Conservation (phyloP, 768 basidiomycete genomes). For the Rhizopogon vinicolor region DNA sequence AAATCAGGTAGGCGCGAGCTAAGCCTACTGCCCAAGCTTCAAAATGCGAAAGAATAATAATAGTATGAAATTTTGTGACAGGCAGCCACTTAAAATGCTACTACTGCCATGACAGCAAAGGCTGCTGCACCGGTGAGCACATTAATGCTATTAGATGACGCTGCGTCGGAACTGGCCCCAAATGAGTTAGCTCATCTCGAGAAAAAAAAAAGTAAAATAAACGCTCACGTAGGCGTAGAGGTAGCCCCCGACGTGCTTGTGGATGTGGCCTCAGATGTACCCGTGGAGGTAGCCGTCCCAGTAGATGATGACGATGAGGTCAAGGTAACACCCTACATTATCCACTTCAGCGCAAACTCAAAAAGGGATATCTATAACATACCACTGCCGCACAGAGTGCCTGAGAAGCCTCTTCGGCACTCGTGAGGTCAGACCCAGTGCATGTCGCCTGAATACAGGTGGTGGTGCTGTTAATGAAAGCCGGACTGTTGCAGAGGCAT, state of each 20-base stretch:
- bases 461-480: slow-evolving; percentile 43
- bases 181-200: no score
- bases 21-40: neutral
- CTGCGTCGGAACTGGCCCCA: neutral
- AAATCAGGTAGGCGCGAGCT: neutral
- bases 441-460: slow-evolving; percentile 47
- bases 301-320: slow-evolving; percentile 7
- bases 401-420: slow-evolving; percentile 38
- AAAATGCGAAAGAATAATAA: neutral
- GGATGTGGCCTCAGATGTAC: neutral
- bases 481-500: slow-evolving; percentile 52
- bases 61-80: neutral
- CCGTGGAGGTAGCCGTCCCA: slow-evolving; percentile 13
- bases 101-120: slow-evolving; percentile 7
- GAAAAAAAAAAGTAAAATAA: neutral
- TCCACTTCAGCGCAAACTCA: neutral
- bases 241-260: no score
- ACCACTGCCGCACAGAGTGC: slow-evolving; percentile 46
- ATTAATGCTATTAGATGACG: slow-evolving; percentile 5
- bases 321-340: slow-evolving; percentile 49
- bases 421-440: slow-evolving; percentile 38
- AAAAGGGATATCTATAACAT: slow-evolving; percentile 19
- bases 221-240: slow-evolving; percentile 5
- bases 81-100: slow-evolving; percentile 6
- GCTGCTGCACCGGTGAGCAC: slow-evolving; percentile 8